Percentiles rank a stretch among this genome's conserved stretches.
Evolutionary conservation across 2,329 filamentous ascomycete genomes (phyloP).

Genomic region (Xylariaceae sp.): DNA sequence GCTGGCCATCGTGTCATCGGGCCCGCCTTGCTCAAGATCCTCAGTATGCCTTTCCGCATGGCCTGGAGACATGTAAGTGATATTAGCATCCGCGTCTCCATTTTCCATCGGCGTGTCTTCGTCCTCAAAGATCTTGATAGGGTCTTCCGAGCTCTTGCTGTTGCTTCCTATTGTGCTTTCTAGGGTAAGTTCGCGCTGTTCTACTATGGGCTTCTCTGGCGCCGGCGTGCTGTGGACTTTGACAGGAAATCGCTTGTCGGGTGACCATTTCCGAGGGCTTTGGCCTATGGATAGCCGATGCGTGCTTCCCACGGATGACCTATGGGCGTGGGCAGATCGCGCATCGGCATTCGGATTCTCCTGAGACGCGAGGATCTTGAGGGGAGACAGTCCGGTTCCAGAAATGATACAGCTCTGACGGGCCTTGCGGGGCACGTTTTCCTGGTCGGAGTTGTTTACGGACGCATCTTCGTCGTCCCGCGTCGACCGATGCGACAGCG

Average conservation of each 20-base stretch:
- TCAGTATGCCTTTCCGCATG: conserved; percentile 23
- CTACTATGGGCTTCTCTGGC: conserved; percentile 17
- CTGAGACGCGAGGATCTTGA: conserved; percentile 46
- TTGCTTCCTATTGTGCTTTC: conserved; percentile 44
- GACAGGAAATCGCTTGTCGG: conserved; percentile 57
- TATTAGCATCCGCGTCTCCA: conserved; percentile 28
- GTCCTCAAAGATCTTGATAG: conserved; percentile 60
- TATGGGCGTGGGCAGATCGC: conserved; percentile 19
- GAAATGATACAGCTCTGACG: conserved; percentile 53
- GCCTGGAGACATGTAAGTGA: conserved; percentile 28
- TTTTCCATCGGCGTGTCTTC: conserved; percentile 33
- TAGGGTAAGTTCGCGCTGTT: conserved; percentile 39
- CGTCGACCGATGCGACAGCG: conserved; percentile 25
- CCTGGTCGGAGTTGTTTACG: conserved; percentile 33
- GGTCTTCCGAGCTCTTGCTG: conserved; percentile 52
- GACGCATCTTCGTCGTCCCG: conserved; percentile 11
- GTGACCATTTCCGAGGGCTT: conserved; percentile 40
- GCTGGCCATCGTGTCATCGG: conserved; percentile 71
- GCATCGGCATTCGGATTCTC: conserved; percentile 27
- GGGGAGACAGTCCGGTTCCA: conserved; percentile 51
- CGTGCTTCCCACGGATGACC: background rate
- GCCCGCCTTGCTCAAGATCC: conserved; percentile 42
- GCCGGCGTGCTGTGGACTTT: conserved; percentile 39
- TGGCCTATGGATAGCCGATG: conserved; percentile 12
- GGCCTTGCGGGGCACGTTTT: conserved; percentile 45